A percentile compares a stretch with the other conserved stretches of the same genome.
phyloP scores from a whole-genome alignment of 2,329 filamentous ascomycete species.

The Colletotrichum lupini region DNA sequence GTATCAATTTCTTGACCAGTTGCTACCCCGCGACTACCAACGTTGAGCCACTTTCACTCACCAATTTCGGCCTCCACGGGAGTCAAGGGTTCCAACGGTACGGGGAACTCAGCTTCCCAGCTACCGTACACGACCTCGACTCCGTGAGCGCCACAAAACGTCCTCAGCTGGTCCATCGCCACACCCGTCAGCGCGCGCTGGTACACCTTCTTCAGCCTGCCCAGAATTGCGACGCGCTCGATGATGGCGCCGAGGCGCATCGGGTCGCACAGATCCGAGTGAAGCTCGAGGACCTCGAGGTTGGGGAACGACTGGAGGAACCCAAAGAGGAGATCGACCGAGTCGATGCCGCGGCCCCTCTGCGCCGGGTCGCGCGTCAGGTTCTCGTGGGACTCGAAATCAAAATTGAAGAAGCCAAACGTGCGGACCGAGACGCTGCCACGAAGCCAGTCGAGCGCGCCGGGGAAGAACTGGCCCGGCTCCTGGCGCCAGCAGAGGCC shows the following conservation, averaged over 20 bases:
- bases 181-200: constrained; percentile 28
- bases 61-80: constrained; percentile 29
- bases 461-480: constrained; percentile 42
- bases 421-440: constrained; percentile 46
- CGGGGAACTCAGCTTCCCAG: constrained; percentile 26
- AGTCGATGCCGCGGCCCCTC: constrained; percentile 10
- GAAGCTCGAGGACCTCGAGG: constrained; percentile 35
- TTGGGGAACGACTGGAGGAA: constrained; percentile 38
- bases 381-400: constrained; percentile 41
- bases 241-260: constrained; percentile 4
- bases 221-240: constrained; percentile 13
- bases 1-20: neutral
- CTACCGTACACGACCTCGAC: constrained; percentile 28
- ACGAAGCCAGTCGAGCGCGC: constrained; percentile 48
- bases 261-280: constrained; percentile 19
- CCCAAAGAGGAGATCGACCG: constrained; percentile 18
- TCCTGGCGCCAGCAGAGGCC: constrained; percentile 38
- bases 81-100: constrained; percentile 17
- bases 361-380: constrained; percentile 27
- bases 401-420: constrained; percentile 49
- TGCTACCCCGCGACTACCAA: neutral
- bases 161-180: constrained; percentile 27
- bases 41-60: neutral
- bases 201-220: constrained; percentile 23
- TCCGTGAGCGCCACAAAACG: constrained; percentile 16